Evolutionary conservation across 1,139 yeast species (phyloP), one percentile per base, ranked within the genome.

Genomic region (Kluyveromyces sp.): DNA sequence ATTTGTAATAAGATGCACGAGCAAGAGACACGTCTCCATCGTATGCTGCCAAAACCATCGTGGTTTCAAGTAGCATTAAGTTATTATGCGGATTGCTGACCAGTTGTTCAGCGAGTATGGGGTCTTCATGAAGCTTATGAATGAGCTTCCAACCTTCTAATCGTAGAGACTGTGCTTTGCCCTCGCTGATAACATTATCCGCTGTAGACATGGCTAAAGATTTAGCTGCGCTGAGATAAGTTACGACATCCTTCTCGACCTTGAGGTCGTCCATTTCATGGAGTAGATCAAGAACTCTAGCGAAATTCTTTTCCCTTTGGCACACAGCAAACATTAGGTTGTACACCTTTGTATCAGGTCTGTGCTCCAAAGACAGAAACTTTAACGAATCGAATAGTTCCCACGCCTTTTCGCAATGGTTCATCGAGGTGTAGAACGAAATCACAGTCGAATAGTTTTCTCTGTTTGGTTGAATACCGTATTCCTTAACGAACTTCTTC

Each of bases 351-450:
- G 76, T 60, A 41, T 79, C 83, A 0, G 97, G 96, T 42, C 75
- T 74, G 46, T 59, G 61, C 2, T 86, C 76, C 4, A 70, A 58
- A 0, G 94, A 78, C 49, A 83, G 64, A 59, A 85, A 89, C 60
- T 87, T 89, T 88, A 92, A 81, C 50, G 87, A 77, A 54, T 83
- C 92, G 60, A 92, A 92, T 1, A 85, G 70, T 42, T 80, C 78
- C 46, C 77, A 74, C 0, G 95, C 95, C 50, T 77, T 79, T 30
- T 71, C 64, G 50, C 71, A 78, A 47, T 79, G 74, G 19, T 67
- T 66, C 18, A 75, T 58, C 46, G 77, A 72, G 3, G 80, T 78
- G 56, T 85, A 81, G 17, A 87, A 74, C 48, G 82, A 81, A 43
- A 88, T 62, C 1, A 87, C 70, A 20, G 79, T 76, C 1, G 84